A percentile compares a stretch with the other conserved stretches of the same genome.
phyloP scores from a whole-genome alignment of 495 filamentous ascomycete genomes.

The Articulospora tetracladia region DNA sequence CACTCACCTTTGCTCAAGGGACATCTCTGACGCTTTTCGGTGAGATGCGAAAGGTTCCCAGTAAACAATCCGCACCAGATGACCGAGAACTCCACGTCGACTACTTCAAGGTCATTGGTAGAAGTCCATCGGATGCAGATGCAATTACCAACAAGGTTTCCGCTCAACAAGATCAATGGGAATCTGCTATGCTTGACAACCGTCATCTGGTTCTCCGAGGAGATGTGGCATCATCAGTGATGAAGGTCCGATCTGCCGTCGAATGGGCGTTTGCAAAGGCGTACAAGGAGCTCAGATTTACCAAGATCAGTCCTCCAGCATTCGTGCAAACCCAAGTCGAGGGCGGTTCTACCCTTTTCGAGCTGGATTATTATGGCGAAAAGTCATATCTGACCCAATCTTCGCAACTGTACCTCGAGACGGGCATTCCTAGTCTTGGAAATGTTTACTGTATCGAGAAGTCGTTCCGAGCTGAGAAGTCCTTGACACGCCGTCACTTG shows the following conservation, averaged over 20 bases:
- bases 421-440: slow-evolving; percentile 82
- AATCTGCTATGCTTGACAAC: slow-evolving; percentile 82
- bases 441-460: slow-evolving; percentile 98
- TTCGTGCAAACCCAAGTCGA: slow-evolving; percentile 99
- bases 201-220: slow-evolving; percentile 89
- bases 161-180: slow-evolving; percentile 61
- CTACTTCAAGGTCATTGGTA: slow-evolving; percentile 82
- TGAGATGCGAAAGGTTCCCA: slow-evolving; percentile 81
- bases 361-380: slow-evolving; percentile 91
- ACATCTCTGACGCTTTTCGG: slow-evolving; percentile 85
- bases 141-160: slow-evolving; percentile 91
- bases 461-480: slow-evolving; percentile 97
- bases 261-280: slow-evolving; percentile 78
- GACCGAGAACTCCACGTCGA: slow-evolving; percentile 92
- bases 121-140: slow-evolving; percentile 84
- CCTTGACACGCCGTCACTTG: slow-evolving; percentile 87
- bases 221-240: slow-evolving; percentile 78
- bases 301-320: slow-evolving; percentile 87
- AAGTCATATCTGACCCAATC: slow-evolving; percentile 95
- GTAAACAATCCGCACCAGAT: slow-evolving; percentile 75
- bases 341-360: slow-evolving; percentile 91
- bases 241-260: slow-evolving; percentile 86
- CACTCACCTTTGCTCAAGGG: slow-evolving; percentile 80
- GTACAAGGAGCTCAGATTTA: slow-evolving; percentile 74
- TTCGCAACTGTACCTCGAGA: slow-evolving; percentile 97